Conservation (phyloP, 2,329 filamentous ascomycete genomes). For the Penicillium hordei region DNA sequence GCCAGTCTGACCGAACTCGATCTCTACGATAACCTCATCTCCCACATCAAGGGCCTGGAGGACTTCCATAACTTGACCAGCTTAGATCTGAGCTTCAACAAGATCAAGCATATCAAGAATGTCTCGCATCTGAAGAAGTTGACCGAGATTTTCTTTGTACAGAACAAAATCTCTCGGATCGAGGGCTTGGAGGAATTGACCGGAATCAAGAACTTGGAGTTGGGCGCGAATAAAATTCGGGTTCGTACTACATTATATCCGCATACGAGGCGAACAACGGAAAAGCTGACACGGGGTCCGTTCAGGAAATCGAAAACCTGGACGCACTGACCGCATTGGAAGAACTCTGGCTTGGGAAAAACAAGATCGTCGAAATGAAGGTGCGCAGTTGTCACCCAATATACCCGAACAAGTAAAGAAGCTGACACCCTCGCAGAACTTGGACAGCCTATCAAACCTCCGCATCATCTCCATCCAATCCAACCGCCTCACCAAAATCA, state of each 20-base stretch:
- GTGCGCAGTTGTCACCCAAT: constrained; percentile 34
- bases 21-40: constrained; percentile 93
- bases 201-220: constrained; percentile 77
- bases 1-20: constrained; percentile 78
- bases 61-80: constrained; percentile 70
- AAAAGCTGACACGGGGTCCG: constrained; percentile 6
- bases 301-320: constrained; percentile 75
- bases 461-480: constrained; percentile 92
- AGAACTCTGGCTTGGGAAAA: constrained; percentile 92
- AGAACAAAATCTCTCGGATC: constrained; percentile 89
- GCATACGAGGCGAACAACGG: not conserved
- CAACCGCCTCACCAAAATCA: constrained; percentile 80
- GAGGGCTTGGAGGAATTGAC: constrained; percentile 76
- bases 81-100: constrained; percentile 96
- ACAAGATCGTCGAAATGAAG: constrained; percentile 84
- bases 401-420: not conserved
- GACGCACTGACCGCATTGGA: constrained; percentile 75
- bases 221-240: constrained; percentile 88
- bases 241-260: constrained; percentile 31
- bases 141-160: constrained; percentile 84
- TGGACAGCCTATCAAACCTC: constrained; percentile 73
- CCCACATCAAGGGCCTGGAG: constrained; percentile 81
- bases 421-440: constrained; percentile 48
- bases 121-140: constrained; percentile 74
- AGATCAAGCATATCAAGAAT: constrained; percentile 97